phyloP scores from a whole-genome alignment of 2,329 filamentous ascomycete genomes.

The Scedosporium minutisporum region DNA sequence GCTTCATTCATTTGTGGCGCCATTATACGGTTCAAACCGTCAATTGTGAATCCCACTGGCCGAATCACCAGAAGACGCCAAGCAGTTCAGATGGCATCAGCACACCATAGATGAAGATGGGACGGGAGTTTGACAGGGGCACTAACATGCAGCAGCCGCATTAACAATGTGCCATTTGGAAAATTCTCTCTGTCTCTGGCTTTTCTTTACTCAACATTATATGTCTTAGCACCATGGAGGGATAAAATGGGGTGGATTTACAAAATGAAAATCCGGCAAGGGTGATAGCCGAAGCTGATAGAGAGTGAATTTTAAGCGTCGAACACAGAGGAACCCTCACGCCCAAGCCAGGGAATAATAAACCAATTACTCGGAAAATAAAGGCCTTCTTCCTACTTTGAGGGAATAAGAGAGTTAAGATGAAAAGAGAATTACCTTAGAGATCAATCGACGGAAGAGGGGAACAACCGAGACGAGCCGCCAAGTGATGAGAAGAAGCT shows the following conservation, averaged over 20 bases:
- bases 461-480: neutral
- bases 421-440: neutral
- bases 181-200: neutral
- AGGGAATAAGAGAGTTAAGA: neutral
- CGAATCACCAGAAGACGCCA: neutral
- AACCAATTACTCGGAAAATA: no score
- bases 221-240: neutral
- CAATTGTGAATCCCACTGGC: neutral
- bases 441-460: neutral
- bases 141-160: neutral
- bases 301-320: no score
- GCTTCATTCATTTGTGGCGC: neutral
- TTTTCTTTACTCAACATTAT: neutral
- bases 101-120: neutral
- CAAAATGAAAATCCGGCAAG: neutral
- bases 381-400: no score
- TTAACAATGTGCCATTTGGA: no score
- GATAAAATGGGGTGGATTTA: neutral
- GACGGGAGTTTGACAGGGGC: neutral
- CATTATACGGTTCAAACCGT: neutral
- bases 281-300: no score
- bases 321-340: neutral
- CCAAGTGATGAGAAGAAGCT: neutral
- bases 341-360: no score
- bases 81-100: neutral